Base-by-base conservation (phyloP, 805 yeast genomes). In the Ogataea dorogensis region DNA sequence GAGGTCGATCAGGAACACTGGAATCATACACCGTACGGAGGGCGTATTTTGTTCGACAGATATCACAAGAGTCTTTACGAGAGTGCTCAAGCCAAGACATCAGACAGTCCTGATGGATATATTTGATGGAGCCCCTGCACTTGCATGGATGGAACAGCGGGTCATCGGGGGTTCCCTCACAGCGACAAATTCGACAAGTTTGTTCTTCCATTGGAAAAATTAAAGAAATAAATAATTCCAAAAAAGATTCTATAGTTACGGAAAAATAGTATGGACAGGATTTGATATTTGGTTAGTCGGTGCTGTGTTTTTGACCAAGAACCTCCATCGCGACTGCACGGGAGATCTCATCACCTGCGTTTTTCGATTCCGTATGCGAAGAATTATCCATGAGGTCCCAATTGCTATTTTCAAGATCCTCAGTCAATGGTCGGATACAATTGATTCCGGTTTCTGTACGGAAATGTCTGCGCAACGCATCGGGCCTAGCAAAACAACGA, bases 111-210 rank as follows among this genome's bases (percentile, higher is more conserved):
- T 91, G 95, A 59, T 93, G 99, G 36, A 93, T 86, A 53, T 80
- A 89, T 56, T 82, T 83, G 58, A 93, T 94, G 10, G 95, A 83
- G 2, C 99, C 99, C 35, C 87, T 71, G 63, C 98, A 93, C 53
- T 77, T 81, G 63, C 99, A 93, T 3, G 98, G 98, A 59, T 85
- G 89, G 46, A 75, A 81, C 29, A 93, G 66, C 3, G 96, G 96
- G 46, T 85, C 86, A 1, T 73, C 77, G 0, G 63, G 64, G 0
- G 93, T 77, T n/a, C 76, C 89, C 50, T 87, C 98, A 24, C 95
- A 91, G 34, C 96, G 82, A 57, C 98, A 93, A 29, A 93, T 89
- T 42, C 98, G 82, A 61, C 98, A 93, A 3, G 81, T 72, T 20
- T 68, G 71, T 41, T 72, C 81, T 22, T 59, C 63, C 19, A 41